A percentile compares a stretch with the other conserved stretches of the same genome.
Evolutionary conservation across 352 stramenopile genomes (phyloP).

Genomic region (Halophytophthora polymorphica): DNA sequence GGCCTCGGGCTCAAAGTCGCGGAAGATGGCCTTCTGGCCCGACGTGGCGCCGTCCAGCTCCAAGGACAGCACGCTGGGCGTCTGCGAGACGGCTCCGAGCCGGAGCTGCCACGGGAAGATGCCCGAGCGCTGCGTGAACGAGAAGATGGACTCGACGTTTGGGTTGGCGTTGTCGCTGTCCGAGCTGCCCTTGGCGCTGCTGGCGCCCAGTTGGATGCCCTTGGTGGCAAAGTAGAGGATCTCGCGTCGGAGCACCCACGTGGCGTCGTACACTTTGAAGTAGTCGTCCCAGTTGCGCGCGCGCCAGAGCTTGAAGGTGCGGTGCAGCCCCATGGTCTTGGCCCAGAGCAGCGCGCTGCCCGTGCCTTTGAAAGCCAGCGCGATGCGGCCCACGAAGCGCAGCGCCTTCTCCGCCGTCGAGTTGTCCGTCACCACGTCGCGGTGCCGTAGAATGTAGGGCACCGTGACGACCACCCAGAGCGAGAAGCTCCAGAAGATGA

Average conservation of each 20-base stretch:
- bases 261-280: constrained; percentile 82
- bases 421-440: constrained; percentile 46
- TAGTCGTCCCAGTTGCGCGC: constrained; percentile 84
- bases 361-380: constrained; percentile 61
- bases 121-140: constrained; percentile 56
- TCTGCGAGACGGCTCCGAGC: constrained; percentile 38
- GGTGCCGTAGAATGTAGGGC: constrained; percentile 67
- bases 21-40: constrained; percentile 72
- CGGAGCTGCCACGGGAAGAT: constrained; percentile 68
- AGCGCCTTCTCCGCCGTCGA: constrained; percentile 55
- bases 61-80: constrained; percentile 61
- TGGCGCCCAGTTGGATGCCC: constrained; percentile 62
- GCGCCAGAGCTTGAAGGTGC: constrained; percentile 72
- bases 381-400: constrained; percentile 64
- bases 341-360: constrained; percentile 69
- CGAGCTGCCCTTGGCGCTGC: constrained; percentile 27
- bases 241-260: constrained; percentile 78
- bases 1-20: constrained; percentile 76
- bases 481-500: constrained; percentile 67
- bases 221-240: constrained; percentile 84
- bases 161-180: constrained; percentile 33
- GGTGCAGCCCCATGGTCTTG: constrained; percentile 54
- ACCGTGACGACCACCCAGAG: constrained; percentile 69
- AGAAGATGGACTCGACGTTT: constrained; percentile 55
- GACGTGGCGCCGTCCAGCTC: constrained; percentile 63